Conservation (phyloP, 2,329 filamentous ascomycete genomes). For the Cladobotryum protrusum region DNA sequence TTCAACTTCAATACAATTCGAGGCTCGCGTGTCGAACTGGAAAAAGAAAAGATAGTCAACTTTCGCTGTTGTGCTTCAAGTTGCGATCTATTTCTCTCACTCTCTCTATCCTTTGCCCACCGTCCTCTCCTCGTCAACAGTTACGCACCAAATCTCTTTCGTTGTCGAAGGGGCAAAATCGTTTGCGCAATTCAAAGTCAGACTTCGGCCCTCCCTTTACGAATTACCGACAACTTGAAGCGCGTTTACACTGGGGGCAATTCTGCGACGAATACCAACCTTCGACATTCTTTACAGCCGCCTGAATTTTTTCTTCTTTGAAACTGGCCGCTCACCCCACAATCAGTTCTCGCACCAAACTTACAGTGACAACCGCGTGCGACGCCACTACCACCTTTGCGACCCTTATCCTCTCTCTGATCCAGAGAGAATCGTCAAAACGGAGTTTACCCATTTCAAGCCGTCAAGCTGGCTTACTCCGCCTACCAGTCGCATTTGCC, state of each 20-base stretch:
- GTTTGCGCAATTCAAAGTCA: no score
- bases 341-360: not conserved
- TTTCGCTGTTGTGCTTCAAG: conserved; percentile 1
- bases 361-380: not conserved
- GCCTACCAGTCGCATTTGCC: not conserved
- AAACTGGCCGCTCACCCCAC: not conserved
- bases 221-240: no score
- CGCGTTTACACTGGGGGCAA: not conserved
- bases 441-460: not conserved
- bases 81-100: not conserved
- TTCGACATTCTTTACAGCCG: not conserved
- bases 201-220: no score
- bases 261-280: not conserved
- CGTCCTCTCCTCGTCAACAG: not conserved
- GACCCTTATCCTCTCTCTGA: not conserved
- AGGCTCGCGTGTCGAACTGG: conserved; percentile 2
- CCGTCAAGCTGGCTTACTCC: not conserved
- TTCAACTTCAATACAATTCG: conserved; percentile 3
- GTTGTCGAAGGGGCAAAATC: no score
- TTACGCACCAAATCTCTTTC: no score
- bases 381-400: not conserved
- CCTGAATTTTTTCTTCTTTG: not conserved
- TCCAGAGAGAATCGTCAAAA: not conserved
- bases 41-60: not conserved
- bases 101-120: not conserved